Base-by-base conservation (phyloP, 1,284 basidiomycete species). In the Kwoniella shivajii region DNA sequence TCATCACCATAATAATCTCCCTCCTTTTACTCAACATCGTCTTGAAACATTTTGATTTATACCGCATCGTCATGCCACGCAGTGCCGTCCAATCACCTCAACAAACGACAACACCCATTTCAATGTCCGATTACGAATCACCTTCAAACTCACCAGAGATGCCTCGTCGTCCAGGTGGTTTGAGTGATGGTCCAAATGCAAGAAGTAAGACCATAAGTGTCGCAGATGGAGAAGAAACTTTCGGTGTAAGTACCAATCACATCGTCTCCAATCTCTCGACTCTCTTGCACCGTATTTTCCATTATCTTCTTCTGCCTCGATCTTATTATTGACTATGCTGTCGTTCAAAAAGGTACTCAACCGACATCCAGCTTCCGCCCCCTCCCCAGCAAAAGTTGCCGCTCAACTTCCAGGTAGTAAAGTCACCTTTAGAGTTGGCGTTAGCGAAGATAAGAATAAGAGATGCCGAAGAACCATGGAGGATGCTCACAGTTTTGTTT, bases 391-490 rank as follows among this genome's bases (percentile, higher is more conserved):
- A 13, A 16, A 36, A 45, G 27, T 18, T 26, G 55, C n/a, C 22
- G 38, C 18, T 51, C 58, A 27, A 18, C 46, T 22, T 18, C 26
- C 29, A 34, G n/a, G 42, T 55, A 37, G 24, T 82, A 7, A 56
- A 34, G 52, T 84, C 11, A 88, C 86, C 70, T 88, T 82, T 71
- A 71, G 88, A 63, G 86, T 98, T 44, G 96, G 95, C 20, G 85
- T 99, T 20, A 87, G 88, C 42, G 92, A 96, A 67, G 92, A 97
- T 79, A 72, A 79, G 44, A 84, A 84, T 67, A 91, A 88, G 76
- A 90, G 93, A 51, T 86, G 90, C 64, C 82, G 96, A 58, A 82
- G 95, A 61, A 91, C 88, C 33, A 99, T 99, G 96, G 96, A 99
- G 77, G 96, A 99, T 75, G 86, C 94, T 1, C 94, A 99, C 76